Evolutionary conservation across 441 rosid species (phyloP), one percentile per base, ranked within the genome.

Genomic region (Manihot esculenta): DNA sequence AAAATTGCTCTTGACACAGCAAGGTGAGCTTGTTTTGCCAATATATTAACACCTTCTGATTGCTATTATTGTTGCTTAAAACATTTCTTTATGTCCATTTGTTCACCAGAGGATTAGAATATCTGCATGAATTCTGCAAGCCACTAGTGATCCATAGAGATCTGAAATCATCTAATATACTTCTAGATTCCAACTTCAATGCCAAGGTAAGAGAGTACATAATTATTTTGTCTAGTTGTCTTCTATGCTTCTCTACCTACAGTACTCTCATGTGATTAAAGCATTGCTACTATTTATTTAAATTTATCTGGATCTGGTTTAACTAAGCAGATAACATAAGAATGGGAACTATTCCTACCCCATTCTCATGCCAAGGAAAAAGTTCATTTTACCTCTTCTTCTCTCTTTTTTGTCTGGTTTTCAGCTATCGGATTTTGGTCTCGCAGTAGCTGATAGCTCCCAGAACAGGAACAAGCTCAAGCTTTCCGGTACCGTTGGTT

Each of bases 391-490:
- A 47, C 70, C 42, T 35, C 6, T 3, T 10, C 53, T 10, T 45
- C 51, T 53, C 57, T 54, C 30, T 35, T 55, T 24, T 51, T 53
- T 69, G 4, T 64, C 42, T 26, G 30, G n/a, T 66, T 82, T n/a
- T 74, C 86, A 94, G 99, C 87, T 94, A 24, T 91, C 97, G 55
- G 99, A 94, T 85, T 94, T 94, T 76, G 97, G 99, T 72, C 95
- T 94, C 42, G 97, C 99, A 30, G 90, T 94, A 71, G 78, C 87
- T 8, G 84, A 85, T 74, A 89, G 90, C 38, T 74, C 86, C 70
- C 86, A 81, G 51, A 86, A 87, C 83, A 88, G 81, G 78, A 88
- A 82, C 72, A 83, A 89, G 65, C 85, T 85, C 79, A 88, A 90
- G 81, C 95, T 94, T 71, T 94, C 99, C 0, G 99, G 97, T 68